Conservation (phyloP, 2,329 filamentous ascomycete genomes). For the Pseudogymnoascus verrucosus region DNA sequence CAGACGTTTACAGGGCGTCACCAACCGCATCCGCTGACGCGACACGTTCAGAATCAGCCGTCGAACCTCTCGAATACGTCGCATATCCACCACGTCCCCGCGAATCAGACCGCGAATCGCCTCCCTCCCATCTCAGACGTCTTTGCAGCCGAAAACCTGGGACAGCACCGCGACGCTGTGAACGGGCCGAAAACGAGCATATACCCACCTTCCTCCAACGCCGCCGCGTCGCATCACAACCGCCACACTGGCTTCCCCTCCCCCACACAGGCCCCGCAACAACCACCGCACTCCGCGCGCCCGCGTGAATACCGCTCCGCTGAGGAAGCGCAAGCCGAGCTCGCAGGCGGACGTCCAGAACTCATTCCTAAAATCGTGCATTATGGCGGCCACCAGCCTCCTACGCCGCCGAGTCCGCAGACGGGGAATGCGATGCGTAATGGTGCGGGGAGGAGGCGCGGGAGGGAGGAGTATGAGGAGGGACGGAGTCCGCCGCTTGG, state of each 20-base stretch:
- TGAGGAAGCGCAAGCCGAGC: constrained; percentile 85
- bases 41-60: constrained; percentile 72
- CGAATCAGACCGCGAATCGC: constrained; percentile 82
- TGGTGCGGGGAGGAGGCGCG: constrained; percentile 61
- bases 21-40: constrained; percentile 65
- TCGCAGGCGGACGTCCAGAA: constrained; percentile 87
- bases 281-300: constrained; percentile 50
- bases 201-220: constrained; percentile 20
- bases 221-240: constrained; percentile 49
- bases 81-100: constrained; percentile 84
- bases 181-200: neutral
- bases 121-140: constrained; percentile 92
- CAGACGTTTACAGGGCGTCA: constrained; percentile 92
- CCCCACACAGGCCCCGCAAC: constrained; percentile 58
- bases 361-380: constrained; percentile 89
- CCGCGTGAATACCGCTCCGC: constrained; percentile 87
- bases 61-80: constrained; percentile 76
- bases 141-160: constrained; percentile 69
- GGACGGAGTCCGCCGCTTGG: constrained; percentile 80
- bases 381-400: constrained; percentile 88
- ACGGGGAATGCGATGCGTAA: constrained; percentile 28
- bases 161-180: constrained; percentile 46
- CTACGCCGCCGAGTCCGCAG: constrained; percentile 63
- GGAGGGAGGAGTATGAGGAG: constrained; percentile 87
- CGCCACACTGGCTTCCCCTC: constrained; percentile 63